These are phyloP conservation scores for Datisca glomerata DNA, from an alignment of 306 rosid species.

Conservation along the genomic window DNA sequence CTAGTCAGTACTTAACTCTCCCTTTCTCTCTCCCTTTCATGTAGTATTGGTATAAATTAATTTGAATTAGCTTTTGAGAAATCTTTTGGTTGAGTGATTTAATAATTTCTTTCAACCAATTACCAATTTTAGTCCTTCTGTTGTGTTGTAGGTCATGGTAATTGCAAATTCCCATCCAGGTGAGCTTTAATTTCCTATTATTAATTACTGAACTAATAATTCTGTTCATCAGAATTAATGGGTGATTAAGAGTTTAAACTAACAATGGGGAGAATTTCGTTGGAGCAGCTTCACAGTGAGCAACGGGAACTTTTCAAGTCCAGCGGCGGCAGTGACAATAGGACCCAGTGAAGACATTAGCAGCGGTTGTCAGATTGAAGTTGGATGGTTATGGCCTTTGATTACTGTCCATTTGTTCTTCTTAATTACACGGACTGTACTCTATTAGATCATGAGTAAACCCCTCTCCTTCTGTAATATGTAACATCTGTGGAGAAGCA, in stretches of 20 bases:
- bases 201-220: background rate
- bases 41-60: too few species aligned
- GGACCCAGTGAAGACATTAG: constrained; percentile 44
- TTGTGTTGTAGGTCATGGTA: constrained; percentile 51
- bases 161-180: constrained; percentile 84
- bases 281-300: constrained; percentile 40
- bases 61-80: too few species aligned
- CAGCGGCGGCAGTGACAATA: constrained; percentile 32
- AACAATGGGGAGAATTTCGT: too few species aligned
- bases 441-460: too few species aligned
- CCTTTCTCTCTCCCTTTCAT: background rate
- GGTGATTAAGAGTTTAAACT: too few species aligned
- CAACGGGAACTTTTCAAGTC: constrained; percentile 40
- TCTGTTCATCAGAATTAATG: background rate
- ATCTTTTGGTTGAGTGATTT: too few species aligned
- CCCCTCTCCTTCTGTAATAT: too few species aligned
- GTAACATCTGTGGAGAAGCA: too few species aligned
- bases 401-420: constrained; percentile 21
- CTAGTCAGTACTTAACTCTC: constrained; percentile 41
- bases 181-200: constrained; percentile 4
- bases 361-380: constrained; percentile 20
- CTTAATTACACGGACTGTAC: too few species aligned
- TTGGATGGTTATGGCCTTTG: constrained; percentile 39
- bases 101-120: too few species aligned
- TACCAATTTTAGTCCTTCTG: too few species aligned